Conservation (phyloP, 768 basidiomycete genomes). For the Suillus weaverae region DNA sequence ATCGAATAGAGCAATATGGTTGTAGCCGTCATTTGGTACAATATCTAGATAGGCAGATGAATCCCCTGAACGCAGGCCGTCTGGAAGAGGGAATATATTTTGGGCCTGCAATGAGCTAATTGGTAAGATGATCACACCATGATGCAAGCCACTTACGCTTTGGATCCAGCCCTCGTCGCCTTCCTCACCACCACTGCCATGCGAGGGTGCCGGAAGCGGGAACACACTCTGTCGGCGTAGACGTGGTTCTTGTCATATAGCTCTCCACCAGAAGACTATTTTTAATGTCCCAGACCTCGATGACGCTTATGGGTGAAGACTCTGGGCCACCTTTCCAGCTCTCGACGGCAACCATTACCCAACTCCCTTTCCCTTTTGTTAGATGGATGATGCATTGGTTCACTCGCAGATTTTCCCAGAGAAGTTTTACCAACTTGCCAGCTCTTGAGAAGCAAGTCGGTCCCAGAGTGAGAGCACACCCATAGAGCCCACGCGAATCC, state of each 20-base stretch:
- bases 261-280: conserved; percentile 76
- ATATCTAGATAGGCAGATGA: conserved; percentile 85
- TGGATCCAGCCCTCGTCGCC: conserved; percentile 97
- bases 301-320: conserved; percentile 46
- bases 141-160: conserved; percentile 48
- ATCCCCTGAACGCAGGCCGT: conserved; percentile 39
- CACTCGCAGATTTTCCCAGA: conserved; percentile 52
- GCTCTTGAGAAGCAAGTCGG: conserved; percentile 75
- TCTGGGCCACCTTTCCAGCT: conserved; percentile 42
- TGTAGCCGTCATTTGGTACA: conserved; percentile 83
- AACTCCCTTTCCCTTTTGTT: conserved; percentile 81
- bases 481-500: conserved; percentile 83
- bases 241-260: conserved; percentile 58
- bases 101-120: conserved; percentile 47
- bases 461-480: conserved; percentile 94
- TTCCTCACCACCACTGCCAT: conserved; percentile 81
- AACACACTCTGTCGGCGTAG: conserved; percentile 44
- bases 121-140: background rate
- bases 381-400: conserved; percentile 83
- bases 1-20: conserved; percentile 91
- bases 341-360: conserved; percentile 82
- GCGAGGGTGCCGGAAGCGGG: too few relatives aligned
- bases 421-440: conserved; percentile 74
- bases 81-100: conserved; percentile 58
- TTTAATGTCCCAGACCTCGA: conserved; percentile 95